Evolutionary conservation across 441 rosid species (phyloP), one percentile per base, ranked within the genome.

Genomic region (Populus tomentosa): DNA sequence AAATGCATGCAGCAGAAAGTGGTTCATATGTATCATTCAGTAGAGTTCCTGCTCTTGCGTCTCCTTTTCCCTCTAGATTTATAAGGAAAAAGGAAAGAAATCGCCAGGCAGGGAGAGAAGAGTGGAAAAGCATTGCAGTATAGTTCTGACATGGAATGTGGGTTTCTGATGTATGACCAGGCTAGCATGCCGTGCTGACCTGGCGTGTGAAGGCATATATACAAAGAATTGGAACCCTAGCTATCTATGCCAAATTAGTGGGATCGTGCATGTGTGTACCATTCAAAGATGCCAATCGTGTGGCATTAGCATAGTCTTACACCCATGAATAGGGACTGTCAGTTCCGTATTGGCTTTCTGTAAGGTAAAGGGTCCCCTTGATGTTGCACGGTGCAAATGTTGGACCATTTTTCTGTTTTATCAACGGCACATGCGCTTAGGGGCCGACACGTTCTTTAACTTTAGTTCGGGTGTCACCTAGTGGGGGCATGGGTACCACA

Each of bases 261-360:
- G 74, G 78, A 61, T 74, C 50, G 33, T 61, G 67, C 59, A 36
- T 42, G 26, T 59, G 80, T 69, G 40, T 53, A 75, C n/a, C 53
- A 75, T 84, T 82, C 86, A 87, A 84, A 85, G 88, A 87, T 82
- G 86, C 88, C 79, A 79, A 81, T 80, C 82, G 75, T 79, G 88
- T 82, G 90, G 85, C 76, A 77, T 70, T n/a, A 59, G 76, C 30
- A 66, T 32, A 71, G 78, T 76, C 79, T 26, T 32, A 56, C 66
- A 59, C 33, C 40, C 18, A 28, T 21, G 74, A 74, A 50, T 50
- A 50, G 62, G 28, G 36, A 62, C 28, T 65, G 75, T 13, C 63
- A 82, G 72, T 71, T 78, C 77, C 84, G 82, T 75, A 79, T 78
- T 78, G 73, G 83, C 74, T 80, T 73, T 79, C 67, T 74, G 35